Evolutionary conservation across 352 stramenopile species (phyloP), one percentile per base, ranked within the genome.

Genomic region (Phytopythium vexans): DNA sequence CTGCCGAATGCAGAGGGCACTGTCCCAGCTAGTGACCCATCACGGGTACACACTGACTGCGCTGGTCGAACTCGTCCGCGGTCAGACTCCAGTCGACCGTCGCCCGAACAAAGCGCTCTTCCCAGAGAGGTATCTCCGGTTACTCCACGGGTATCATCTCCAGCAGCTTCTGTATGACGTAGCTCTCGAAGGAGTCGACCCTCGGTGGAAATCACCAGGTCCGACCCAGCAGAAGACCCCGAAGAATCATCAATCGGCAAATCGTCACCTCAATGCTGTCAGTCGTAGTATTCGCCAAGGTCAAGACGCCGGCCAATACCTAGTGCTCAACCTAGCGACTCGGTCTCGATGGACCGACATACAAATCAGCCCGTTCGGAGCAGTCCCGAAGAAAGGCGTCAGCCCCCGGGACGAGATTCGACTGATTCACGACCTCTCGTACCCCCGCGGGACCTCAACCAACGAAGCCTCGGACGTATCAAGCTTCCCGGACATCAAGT

Each of bases 371-470:
- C 10, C 7, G 10, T 33, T 4, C 8, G 34, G 34, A n/a, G n/a
- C n/a, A n/a, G n/a, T n/a, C n/a, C n/a, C n/a, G n/a, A n/a, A n/a
- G n/a, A n/a, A n/a, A n/a, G 14, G 6, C 21, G 43, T 33, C 12
- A 21, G 34, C 21, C 43, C 43, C 5, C 14, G 12, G 6, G 11
- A 8, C 10, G 43, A 49, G 12, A 35, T 49, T 14, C 16, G 43
- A 36, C 43, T 49, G 14, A 49, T 49, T 21, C 43, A 49, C 12
- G 43, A 49, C 43, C 16, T 49, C 4, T 49, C 43, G 7, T 49
- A 36, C 43, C 43, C 43, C 27, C 15, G 7, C n/a, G 43, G 43
- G 10, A 14, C 6, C n/a, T 49, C 43, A 6, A 49, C 43, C 8
- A 49, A 49, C 43, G 43, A 49, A 9, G 21, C 43, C 5, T 49